Conservation (phyloP, 2,329 filamentous ascomycete genomes). For the Trichoderma simmonsii region DNA sequence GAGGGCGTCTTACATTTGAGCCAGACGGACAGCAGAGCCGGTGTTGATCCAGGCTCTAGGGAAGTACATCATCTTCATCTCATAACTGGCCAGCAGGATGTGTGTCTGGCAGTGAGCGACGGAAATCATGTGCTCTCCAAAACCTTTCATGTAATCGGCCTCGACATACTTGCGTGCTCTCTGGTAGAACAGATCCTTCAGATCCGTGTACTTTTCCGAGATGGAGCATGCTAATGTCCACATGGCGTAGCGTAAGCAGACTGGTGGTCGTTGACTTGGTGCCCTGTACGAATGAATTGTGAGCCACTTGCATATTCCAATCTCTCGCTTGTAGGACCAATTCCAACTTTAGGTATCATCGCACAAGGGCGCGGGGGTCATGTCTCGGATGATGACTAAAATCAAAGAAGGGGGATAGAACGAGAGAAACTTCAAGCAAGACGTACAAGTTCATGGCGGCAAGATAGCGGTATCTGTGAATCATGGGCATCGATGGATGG, state of each 20-base stretch:
- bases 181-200: slow-evolving; percentile 88
- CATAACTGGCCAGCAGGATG: slow-evolving; percentile 74
- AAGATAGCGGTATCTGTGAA: slow-evolving; percentile 83
- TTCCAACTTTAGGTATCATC: background rate
- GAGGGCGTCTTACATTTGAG: slow-evolving; percentile 65
- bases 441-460: slow-evolving; percentile 78
- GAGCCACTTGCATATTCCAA: background rate
- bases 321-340: background rate
- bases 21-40: slow-evolving; percentile 74
- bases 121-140: slow-evolving; percentile 84
- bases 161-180: slow-evolving; percentile 88
- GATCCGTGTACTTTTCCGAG: slow-evolving; percentile 72
- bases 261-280: slow-evolving; percentile 80
- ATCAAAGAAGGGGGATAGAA: background rate
- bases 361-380: background rate
- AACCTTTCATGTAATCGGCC: slow-evolving; percentile 84
- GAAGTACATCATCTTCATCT: slow-evolving; percentile 98
- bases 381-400: background rate
- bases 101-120: slow-evolving; percentile 85
- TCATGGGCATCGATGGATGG: slow-evolving; percentile 80
- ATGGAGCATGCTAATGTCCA: slow-evolving; percentile 91
- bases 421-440: background rate
- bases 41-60: slow-evolving; percentile 93
- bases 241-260: slow-evolving; percentile 89
- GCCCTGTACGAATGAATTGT: slow-evolving; percentile 43